Evolutionary conservation across 2,329 filamentous ascomycete genomes (phyloP), one percentile per base, ranked within the genome.

Genomic region (Ascochyta koolunga): DNA sequence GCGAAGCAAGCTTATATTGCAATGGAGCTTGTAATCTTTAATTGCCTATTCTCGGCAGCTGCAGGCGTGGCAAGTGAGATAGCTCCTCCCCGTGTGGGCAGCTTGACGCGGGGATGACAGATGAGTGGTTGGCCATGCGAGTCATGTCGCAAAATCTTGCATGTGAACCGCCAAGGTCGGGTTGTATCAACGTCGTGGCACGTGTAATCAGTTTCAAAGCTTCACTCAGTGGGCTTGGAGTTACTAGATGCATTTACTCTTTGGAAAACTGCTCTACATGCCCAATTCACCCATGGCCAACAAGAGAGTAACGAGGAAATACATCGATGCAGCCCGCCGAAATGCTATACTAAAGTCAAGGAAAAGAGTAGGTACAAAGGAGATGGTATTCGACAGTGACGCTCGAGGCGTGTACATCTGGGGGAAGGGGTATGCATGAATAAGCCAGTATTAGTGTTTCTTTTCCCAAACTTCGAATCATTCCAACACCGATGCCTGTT

Each of bases 381-480:
- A 70, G 63, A 72, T 60, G 47, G 56, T 60, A 62, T 59, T 64
- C 51, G 61, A 61, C 65, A 56, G 58, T 59, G 45, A 50, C 45
- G 51, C 51, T 37, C 41, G 24, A 45, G 24, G 51, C 46, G 51
- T 50, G 18, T 54, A 54, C 51, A 50, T 54, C 51, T 21, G 58
- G 61, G 56, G 59, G 56, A 50, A 47, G 56, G 56, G 61, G 54
- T 65, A 64, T 61, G 61, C 64, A 62, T 67, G 57, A 51, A 50
- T 55, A 52, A 59, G 59, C 58, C 64, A 69, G 60, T 65, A 71
- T 70, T 71, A 70, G 59, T 65, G 62, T 61, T 59, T 55, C 64
- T 60, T 60, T 57, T 53, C 53, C 52, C 50, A 59, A 51, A 52
- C 50, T 55, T 49, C 25, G 43, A 53, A 53, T 45, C 51, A 49